phyloP scores from a whole-genome alignment of 768 basidiomycete genomes.

The Lactarius pseudohatsudake region DNA sequence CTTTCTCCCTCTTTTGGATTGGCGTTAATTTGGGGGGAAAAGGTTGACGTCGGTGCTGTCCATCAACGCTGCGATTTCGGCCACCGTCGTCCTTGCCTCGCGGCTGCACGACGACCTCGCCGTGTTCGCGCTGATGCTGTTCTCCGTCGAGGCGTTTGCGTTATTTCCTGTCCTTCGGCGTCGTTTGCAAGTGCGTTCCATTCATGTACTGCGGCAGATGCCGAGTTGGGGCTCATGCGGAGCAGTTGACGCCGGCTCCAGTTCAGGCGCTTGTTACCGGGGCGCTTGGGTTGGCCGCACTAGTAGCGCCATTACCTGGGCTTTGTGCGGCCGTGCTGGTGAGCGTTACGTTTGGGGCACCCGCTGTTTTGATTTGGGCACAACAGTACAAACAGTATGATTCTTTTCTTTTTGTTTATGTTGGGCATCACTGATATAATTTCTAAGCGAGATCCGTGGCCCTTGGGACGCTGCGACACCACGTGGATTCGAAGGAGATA shows the following conservation, averaged over 20 bases:
- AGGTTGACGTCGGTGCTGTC: slow-evolving; percentile 83
- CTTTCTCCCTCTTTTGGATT: slow-evolving; percentile 5
- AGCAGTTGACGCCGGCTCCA: slow-evolving; percentile 47
- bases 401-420: slow-evolving; percentile 19
- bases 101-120: slow-evolving; percentile 78
- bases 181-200: slow-evolving; percentile 58
- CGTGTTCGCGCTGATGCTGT: slow-evolving; percentile 86
- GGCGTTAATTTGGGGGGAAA: neutral
- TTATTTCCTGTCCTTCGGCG: slow-evolving; percentile 78
- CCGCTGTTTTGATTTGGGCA: slow-evolving; percentile 77
- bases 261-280: slow-evolving; percentile 57
- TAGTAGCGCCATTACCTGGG: slow-evolving; percentile 55
- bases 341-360: slow-evolving; percentile 69
- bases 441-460: slow-evolving; percentile 77
- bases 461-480: slow-evolving; percentile 90
- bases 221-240: slow-evolving; percentile 12
- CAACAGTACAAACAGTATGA: slow-evolving; percentile 84
- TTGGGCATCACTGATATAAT: slow-evolving; percentile 2
- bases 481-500: neutral
- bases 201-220: slow-evolving; percentile 17
- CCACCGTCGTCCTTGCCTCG: slow-evolving; percentile 90
- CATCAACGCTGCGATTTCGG: slow-evolving; percentile 89
- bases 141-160: slow-evolving; percentile 82
- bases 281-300: slow-evolving; percentile 50
- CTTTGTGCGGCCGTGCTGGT: slow-evolving; percentile 52